Base-by-base conservation (phyloP, 305 asterid genomes). In the Lippia alba region DNA sequence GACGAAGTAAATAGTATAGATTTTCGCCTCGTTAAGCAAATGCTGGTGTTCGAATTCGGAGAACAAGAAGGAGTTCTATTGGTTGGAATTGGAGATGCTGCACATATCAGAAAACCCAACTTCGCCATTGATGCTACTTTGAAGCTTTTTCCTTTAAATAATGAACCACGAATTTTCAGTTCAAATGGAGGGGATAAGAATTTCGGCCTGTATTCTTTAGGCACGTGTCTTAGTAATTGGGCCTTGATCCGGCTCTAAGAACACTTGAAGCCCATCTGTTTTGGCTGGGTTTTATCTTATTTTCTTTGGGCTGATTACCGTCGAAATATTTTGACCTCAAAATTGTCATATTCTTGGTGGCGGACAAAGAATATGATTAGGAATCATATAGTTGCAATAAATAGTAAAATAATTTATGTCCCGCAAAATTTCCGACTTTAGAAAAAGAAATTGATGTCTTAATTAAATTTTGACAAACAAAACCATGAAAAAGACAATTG, bases 1-100 rank as follows among this genome's bases (percentile, higher is more conserved):
- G 90, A 76, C 66, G 90, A 60, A 49, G 90, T 76, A 53, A 82
- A 81, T 71, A 82, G 74, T 32, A 91, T 67, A 32, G 89, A 70
- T 62, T 73, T 81, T 33, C 96, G 87, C 78, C 90, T 81, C 14
- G 81, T 82, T 9, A 74, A 30, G 9, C 15, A 57, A 58, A 67
- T 74, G 56, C 45, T 41, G 32, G 61, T 71, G 51, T 53, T 72
- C 24, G 86, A 63, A 78, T 65, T 75, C 5, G 80, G 56, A 58
- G 24, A 45, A 45, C 78, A 63, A 49, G 73, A 54, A 17, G 67
- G 33, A 5, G 76, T 49, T 62, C 72, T 69, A 56, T 20, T 34
- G 24, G 83, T 71, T 67, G 78, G 83, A 55, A 67, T 14, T 74
- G 82, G 64, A 63, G 77, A 59, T 36, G 74, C 71, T 32, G 58